Evolutionary conservation across 2,329 filamentous ascomycete species (phyloP), one percentile per base, ranked within the genome.

Genomic region (Meredithiella fracta): DNA sequence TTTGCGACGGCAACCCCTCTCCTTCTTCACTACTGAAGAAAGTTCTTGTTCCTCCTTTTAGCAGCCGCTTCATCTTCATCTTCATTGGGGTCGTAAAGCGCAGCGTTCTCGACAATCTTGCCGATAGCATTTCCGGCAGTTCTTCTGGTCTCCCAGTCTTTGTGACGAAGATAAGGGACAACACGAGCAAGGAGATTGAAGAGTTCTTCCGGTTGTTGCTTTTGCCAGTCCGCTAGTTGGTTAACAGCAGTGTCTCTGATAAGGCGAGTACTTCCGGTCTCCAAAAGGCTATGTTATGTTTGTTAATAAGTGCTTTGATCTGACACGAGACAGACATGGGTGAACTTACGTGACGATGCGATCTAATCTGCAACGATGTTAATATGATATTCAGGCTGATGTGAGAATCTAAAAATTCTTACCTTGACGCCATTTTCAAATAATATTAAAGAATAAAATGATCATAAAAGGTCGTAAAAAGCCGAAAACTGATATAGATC

Each of bases 181-280:
- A 98, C 90, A 59, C 91, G 79, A 29, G 88, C 91, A 11, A 98
- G 77, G 5, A 98, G 77, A 66, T 97, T 96, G 71, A 97, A 97
- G 1, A 98, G 75, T 68, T 98, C 94, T 70, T 98, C 91, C 0
- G 92, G 92, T 64, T 97, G 92, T 68, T 92, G 86, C 67, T 96
- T 97, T 70, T 98, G 94, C 69, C 95, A 92, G 70, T 98, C 92
- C 60, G 90, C 92, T 60, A 98, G 78, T 71, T 98, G 92, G 66
- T 94, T 89, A 60, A 94, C 92, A 60, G 92, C 94, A 60, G 92
- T 98, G 66, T 96, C 94, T 62, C 94, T 84, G 66, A 98, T 97
- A 62, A 98, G 76, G 66, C 85, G 84, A 59, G 92, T 98, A 71
- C 91, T 97, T 63, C 92, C 92, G 58, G 92, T 97, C 76, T 98